Evolutionary conservation across 1,139 yeast species (phyloP), one percentile per base, ranked within the genome.

Genomic region (Nakaseomyces kungkrabaensis): DNA sequence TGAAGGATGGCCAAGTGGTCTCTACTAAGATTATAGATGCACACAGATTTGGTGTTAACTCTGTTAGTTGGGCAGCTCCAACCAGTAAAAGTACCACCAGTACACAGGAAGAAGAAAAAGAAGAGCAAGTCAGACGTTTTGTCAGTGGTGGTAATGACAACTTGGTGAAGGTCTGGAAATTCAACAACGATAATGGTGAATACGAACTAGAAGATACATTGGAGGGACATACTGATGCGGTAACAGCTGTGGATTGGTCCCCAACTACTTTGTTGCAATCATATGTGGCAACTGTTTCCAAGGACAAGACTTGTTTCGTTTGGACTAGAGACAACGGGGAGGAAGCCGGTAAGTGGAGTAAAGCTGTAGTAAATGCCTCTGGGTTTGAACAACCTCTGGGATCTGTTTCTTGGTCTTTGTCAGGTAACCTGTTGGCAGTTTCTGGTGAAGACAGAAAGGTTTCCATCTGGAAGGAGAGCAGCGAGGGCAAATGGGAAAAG

Each of bases 261-360:
- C 96, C 97, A 45, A 82, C 95, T 1, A 82, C 87, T 44, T 75
- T 92, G 54, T 78, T 88, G 46, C 85, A 88, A 59, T 81, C 95
- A 17, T 92, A 89, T 68, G 85, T 92, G 62, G 98, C 98, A n/a
- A 83, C 96, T 45, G 97, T 97, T n/a, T 90, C 97, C 17, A 98
- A 94, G 71, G 98, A 94, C 68, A 83, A 89, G 66, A 85, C 95
- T 0, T 97, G 94, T 51, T 75, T 90, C 56, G 86, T 92, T 66
- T 92, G 98, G 98, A 83, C 96, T 29, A 82, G 81, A 63, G 90
- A 84, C 55, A 78, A 74, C 50, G 72, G 71, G 52, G 72, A 74
- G 46, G 27, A 41, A 11, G 11, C 22, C n/a, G 85, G 82, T 4
- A 74, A 75, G 52, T 94, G 98, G 99, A 82, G 82, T 67, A 85